Evolutionary conservation across 371 early-diverging fungal species (phyloP), one percentile per base, ranked within the genome.

Genomic region (Homolaphlyctis polyrhiza): DNA sequence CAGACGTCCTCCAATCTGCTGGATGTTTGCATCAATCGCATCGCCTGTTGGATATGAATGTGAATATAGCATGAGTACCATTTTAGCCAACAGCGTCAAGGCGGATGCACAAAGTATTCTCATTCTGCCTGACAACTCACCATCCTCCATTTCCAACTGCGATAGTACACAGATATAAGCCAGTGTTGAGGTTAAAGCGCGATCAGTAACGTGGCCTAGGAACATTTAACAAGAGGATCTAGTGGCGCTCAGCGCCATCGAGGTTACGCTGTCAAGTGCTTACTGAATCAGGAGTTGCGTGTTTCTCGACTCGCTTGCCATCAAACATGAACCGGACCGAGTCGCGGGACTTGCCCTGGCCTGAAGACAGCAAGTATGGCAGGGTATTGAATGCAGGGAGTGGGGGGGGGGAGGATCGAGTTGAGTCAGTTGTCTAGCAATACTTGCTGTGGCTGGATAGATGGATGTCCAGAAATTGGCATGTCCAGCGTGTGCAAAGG

Each of bases 101-200:
- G 23, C 45, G 18, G 23, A 45, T 45, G 45, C 16, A 45, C 23
- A n/a, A n/a, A n/a, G n/a, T n/a, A n/a, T n/a, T n/a, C n/a, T n/a
- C n/a, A n/a, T n/a, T n/a, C n/a, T 45, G 23, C 45, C 23, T 18
- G 18, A 45, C 16, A 3, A 27, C 33, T 55, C n/a, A 55, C 55
- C 55, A 25, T 55, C 55, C 33, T 55, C 55, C 55, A 55, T 55
- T 2, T 55, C 55, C n/a, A 55, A 33, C 55, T 55, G 35, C 11
- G 8, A 2, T 3, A 3, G 18, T 3, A 3, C 3, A 18, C 18
- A 47, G 8, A 25, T 25, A 18, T 47, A 3, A 18, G 2, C 47
- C 3, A 25, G 2, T 47, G 8, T 25, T 8, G 18, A 25, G 3
- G 18, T 2, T n/a, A 18, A 18, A 4, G 47, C 47, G 25, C 47